Conservation (phyloP, 805 yeast species). For the Wickerhamomyces mucosus region DNA sequence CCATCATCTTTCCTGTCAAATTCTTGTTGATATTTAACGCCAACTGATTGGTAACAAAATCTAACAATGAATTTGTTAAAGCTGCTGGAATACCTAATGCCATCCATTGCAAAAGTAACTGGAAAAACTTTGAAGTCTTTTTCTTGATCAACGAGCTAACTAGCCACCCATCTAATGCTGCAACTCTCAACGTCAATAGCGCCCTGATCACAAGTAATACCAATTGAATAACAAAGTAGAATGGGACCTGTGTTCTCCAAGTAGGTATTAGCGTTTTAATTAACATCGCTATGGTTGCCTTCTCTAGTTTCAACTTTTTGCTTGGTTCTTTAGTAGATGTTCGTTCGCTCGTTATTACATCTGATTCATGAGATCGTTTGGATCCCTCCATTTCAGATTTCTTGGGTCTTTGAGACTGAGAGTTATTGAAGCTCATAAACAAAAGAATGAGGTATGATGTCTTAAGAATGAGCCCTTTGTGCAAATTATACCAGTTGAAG, state of each 20-base stretch:
- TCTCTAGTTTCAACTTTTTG: conserved; percentile 4
- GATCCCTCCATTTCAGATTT: neutral
- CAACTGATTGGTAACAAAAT: conserved; percentile 48
- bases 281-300: conserved; percentile 7
- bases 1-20: conserved; percentile 55
- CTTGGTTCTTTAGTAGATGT: neutral
- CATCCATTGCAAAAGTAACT: conserved; percentile 69
- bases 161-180: conserved; percentile 75
- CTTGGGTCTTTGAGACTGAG: conserved; percentile 6
- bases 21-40: conserved; percentile 51
- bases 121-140: conserved; percentile 52
- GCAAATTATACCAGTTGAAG: conserved; percentile 16
- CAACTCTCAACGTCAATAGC: conserved; percentile 67
- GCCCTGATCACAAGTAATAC: conserved; percentile 60
- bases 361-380: neutral
- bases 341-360: neutral
- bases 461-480: conserved; percentile 18
- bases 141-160: conserved; percentile 77
- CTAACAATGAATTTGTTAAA: conserved; percentile 60
- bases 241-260: conserved; percentile 16
- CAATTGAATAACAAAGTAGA: conserved; percentile 15
- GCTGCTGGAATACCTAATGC: conserved; percentile 81
- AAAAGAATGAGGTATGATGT: conserved; percentile 18
- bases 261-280: conserved; percentile 14
- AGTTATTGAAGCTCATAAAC: conserved; percentile 17